Base-by-base conservation (phyloP, 306 rosid genomes). In the Corylus avellana region DNA sequence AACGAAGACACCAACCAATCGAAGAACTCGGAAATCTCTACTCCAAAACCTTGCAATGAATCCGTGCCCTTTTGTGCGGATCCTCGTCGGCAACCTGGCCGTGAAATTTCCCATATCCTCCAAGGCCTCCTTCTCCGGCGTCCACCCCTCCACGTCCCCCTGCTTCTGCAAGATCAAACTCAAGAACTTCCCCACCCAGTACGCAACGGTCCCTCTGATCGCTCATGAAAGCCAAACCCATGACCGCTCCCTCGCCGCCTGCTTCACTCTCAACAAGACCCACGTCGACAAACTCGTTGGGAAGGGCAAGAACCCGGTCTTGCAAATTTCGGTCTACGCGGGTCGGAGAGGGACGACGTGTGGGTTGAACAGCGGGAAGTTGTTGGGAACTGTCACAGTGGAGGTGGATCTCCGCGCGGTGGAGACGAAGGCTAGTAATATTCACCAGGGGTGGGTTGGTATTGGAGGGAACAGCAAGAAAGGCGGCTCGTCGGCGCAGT, bases 141-240 rank as follows among this genome's bases (percentile, higher is more conserved):
- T 93, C 0, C 94, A 93, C n/a, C 97, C 94, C 0, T 93, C 96
- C 1, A 87, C 96, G 0, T 87, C 96, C 0, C 94, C 93, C 0
- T 93, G 97, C 1, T 91, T 89, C 85, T 93, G 97, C 78, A 93
- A 89, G 55, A 87, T 93, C 76, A 89, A 84, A 44, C 87, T 93
- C 66, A 89, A 88, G 70, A 78, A 85, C 50, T 85, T 89, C 16
- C 91, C 93, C 6, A 76, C 81, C 0, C 94, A 93, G 49, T 86
- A 87, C 25, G 88, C 92, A 7, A 51, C 85, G 1, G 91, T 93
- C 2, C 96, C 92, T 0, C 87, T 89, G 50, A 84, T 88, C n/a
- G 86, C 86, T 1, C 84, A 79, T 7, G 90, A 84, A 0, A 73
- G 17, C 46, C 51, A 86, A 44, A 74, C 70, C 77, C 91, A 83